A percentile compares a stretch with the other conserved stretches of the same genome.
phyloP scores from a whole-genome alignment of 192 early-diverging fungal genomes.

The Mortierella alpina region DNA sequence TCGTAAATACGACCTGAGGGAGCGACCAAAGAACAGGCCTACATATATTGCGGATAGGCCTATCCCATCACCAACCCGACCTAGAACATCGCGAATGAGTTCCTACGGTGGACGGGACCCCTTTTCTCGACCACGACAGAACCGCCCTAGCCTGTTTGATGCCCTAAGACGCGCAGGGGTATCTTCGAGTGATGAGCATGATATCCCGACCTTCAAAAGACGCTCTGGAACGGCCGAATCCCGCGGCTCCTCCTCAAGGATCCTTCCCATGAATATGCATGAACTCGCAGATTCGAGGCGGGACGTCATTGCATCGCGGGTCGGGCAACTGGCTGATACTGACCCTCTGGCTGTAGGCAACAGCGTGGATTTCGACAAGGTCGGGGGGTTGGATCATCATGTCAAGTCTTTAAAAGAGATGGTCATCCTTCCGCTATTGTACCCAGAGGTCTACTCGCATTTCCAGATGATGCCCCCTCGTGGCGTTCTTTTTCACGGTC shows the following conservation, averaged over 20 bases:
- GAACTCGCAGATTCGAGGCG: conserved; percentile 44
- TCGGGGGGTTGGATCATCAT: conserved; percentile 64
- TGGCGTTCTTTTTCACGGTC: conserved; percentile 80
- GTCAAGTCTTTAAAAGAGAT: conserved; percentile 79
- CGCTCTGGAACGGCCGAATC: conserved; percentile 19
- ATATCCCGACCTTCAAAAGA: conserved; percentile 25
- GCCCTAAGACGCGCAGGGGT: conserved; percentile 32
- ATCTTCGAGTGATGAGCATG: conserved; percentile 41
- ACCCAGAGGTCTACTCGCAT: conserved; percentile 70
- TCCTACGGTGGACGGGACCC: conserved; percentile 24
- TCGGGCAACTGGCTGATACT: conserved; percentile 28
- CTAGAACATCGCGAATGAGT: conserved; percentile 26
- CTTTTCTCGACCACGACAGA: conserved; percentile 19
- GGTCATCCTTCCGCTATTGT: conserved; percentile 79
- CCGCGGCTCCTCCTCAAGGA: conserved; percentile 30
- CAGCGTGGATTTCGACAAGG: conserved; percentile 54
- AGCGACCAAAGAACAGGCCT: conserved; percentile 46
- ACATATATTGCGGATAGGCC: conserved; percentile 44
- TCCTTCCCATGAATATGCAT: conserved; percentile 51
- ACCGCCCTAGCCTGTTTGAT: conserved; percentile 27
- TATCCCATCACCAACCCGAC: conserved; percentile 26
- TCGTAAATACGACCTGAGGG: conserved; percentile 43
- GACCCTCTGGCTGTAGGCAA: conserved; percentile 47
- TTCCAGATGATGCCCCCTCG: conserved; percentile 70
- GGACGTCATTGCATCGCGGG: conserved; percentile 40